Evolutionary conservation across 305 asterid species (phyloP).

Genomic region (Fraxinus baroniana): DNA sequence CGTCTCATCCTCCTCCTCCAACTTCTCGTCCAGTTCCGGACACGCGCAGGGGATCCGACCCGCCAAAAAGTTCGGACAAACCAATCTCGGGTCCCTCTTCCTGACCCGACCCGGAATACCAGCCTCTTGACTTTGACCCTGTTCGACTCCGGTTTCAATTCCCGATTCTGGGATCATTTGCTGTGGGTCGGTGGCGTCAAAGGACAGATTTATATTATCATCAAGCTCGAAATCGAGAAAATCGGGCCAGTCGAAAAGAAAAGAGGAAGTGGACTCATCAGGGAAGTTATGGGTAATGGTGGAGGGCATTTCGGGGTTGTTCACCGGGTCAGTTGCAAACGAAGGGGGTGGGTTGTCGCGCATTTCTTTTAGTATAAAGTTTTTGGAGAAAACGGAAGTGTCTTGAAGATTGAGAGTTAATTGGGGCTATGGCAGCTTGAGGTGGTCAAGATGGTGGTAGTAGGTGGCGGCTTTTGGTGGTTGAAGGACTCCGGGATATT

Average conservation of each 20-base stretch:
- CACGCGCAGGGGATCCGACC: slow-evolving; percentile 84
- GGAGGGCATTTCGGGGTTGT: slow-evolving; percentile 32
- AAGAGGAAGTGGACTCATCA: slow-evolving; percentile 41
- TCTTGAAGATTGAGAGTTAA: background rate
- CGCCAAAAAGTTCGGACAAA: slow-evolving; percentile 72
- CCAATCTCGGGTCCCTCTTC: slow-evolving; percentile 80
- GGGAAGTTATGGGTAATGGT: slow-evolving; percentile 21
- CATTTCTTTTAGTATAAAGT: slow-evolving; percentile 22
- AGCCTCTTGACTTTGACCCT: slow-evolving; percentile 21
- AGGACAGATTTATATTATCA: slow-evolving; percentile 36
- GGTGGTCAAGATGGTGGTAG: background rate
- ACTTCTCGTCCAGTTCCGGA: slow-evolving; percentile 69
- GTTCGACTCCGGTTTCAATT: slow-evolving; percentile 15
- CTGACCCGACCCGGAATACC: slow-evolving; percentile 43
- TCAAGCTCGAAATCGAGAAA: slow-evolving; percentile 70
- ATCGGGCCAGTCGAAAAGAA: slow-evolving; percentile 80
- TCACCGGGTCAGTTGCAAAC: slow-evolving; percentile 14
- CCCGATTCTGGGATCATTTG: slow-evolving; percentile 17
- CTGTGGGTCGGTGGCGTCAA: slow-evolving; percentile 20
- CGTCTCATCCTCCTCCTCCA: slow-evolving; percentile 52
- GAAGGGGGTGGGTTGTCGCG: slow-evolving; percentile 24
- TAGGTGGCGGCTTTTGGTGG: background rate
- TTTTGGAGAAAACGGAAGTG: background rate
- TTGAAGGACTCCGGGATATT: background rate
- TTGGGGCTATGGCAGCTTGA: background rate